These are phyloP conservation scores for Ogataea ramenticola DNA, from an alignment of 805 yeast species.

Conservation along the genomic window DNA sequence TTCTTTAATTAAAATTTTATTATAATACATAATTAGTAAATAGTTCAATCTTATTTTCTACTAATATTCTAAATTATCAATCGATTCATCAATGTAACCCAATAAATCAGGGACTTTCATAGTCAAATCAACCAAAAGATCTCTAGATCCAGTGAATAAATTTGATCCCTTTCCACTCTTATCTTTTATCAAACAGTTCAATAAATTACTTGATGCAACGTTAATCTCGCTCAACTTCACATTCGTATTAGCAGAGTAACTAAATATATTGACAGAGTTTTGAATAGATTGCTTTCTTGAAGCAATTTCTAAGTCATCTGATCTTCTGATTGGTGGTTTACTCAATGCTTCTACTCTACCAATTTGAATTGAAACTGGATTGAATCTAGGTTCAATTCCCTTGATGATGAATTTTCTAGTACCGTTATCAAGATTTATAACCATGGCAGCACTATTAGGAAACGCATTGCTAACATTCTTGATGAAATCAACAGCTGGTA, in stretches of 20 bases:
- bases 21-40: not conserved
- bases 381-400: constrained; percentile 84
- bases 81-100: constrained; percentile 17
- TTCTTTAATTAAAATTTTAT: too few species aligned
- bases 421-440: constrained; percentile 57
- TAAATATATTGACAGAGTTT: constrained; percentile 22
- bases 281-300: constrained; percentile 18
- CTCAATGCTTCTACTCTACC: constrained; percentile 36
- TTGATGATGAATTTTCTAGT: constrained; percentile 82
- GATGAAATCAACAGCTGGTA: constrained; percentile 95
- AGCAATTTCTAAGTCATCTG: constrained; percentile 5
- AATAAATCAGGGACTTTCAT: constrained; percentile 28
- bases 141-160: constrained; percentile 24
- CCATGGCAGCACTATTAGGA: constrained; percentile 88
- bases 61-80: constrained; percentile 17
- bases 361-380: constrained; percentile 40
- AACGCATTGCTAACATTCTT: constrained; percentile 90
- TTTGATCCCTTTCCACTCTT: constrained; percentile 25
- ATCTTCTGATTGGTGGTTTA: constrained; percentile 4
- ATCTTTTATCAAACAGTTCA: constrained; percentile 27
- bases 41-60: not conserved
- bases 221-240: constrained; percentile 32
- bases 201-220: constrained; percentile 28
- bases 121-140: constrained; percentile 23
- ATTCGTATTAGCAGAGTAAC: constrained; percentile 26